These are phyloP conservation scores for Fraxinus nigra DNA, from an alignment of 305 asterid species.

Conservation along the genomic window DNA sequence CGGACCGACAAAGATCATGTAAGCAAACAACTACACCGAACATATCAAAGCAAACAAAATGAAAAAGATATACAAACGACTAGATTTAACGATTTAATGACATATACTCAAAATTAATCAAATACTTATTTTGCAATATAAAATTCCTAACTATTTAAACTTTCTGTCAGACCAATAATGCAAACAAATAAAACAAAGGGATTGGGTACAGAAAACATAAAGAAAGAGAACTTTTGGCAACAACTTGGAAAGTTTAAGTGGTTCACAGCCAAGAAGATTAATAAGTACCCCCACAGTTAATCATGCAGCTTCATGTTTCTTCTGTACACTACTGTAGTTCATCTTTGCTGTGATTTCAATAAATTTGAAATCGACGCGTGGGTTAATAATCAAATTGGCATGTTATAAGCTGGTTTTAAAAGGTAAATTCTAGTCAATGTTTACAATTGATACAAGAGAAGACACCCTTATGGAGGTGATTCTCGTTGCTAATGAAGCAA, in stretches of 20 bases:
- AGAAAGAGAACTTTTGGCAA: slow-evolving; percentile 2
- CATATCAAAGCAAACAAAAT: too few relatives aligned
- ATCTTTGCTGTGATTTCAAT: neutral
- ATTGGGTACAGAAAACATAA: neutral
- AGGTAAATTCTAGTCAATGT: neutral
- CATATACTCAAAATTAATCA: too few relatives aligned
- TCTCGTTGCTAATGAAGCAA: neutral
- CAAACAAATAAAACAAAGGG: neutral
- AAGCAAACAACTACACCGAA: too few relatives aligned
- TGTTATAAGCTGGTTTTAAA: neutral
- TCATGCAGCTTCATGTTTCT: slow-evolving; percentile 9
- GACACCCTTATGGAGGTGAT: neutral
- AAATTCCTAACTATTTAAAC: neutral
- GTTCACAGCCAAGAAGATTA: neutral
- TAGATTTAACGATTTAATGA: too few relatives aligned
- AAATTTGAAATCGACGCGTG: neutral
- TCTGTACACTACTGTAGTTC: neutral
- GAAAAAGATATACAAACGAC: too few relatives aligned
- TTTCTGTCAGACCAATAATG: neutral
- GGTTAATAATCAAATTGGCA: neutral
- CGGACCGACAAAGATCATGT: too few relatives aligned
- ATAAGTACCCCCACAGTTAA: neutral
- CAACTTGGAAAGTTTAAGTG: neutral
- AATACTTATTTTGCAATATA: neutral
- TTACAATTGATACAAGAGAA: neutral